Percentiles rank a stretch among this genome's conserved stretches.
These are phyloP conservation scores for Actinomucor elegans DNA, from an alignment of 371 early-diverging fungal genomes.

Conservation along the genomic window DNA sequence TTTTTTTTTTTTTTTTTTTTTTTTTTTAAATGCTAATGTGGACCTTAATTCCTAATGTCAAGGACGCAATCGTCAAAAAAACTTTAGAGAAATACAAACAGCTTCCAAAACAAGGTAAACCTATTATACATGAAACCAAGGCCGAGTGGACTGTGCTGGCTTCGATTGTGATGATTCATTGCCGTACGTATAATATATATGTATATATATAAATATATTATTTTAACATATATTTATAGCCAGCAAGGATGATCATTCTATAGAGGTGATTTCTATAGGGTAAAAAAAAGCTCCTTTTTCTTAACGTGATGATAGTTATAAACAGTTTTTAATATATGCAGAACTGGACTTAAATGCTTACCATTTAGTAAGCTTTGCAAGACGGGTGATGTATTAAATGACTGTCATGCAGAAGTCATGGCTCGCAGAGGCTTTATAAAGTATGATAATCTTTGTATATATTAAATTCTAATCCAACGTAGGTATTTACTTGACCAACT, in stretches of 20 bases:
- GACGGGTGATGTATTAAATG: slow-evolving; percentile 70
- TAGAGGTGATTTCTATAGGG: slow-evolving; percentile 69
- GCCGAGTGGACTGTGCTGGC: slow-evolving; percentile 88
- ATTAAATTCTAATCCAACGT: not conserved
- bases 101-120: slow-evolving; percentile 76
- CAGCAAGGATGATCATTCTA: slow-evolving; percentile 24
- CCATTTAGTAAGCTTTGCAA: slow-evolving; percentile 57
- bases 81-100: slow-evolving; percentile 33
- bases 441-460: slow-evolving; percentile 51
- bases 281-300: slow-evolving; percentile 28
- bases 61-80: slow-evolving; percentile 28
- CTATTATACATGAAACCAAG: slow-evolving; percentile 44
- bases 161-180: slow-evolving; percentile 59
- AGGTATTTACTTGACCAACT: slow-evolving; percentile 35
- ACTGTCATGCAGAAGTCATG: slow-evolving; percentile 85
- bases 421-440: slow-evolving; percentile 76
- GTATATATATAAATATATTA: too few relatives aligned
- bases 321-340: slow-evolving; percentile 34
- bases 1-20: slow-evolving; percentile 1
- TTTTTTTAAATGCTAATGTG: slow-evolving; percentile 8
- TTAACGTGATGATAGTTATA: too few relatives aligned
- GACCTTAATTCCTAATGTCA: slow-evolving; percentile 28
- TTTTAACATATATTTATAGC: slow-evolving; percentile 12
- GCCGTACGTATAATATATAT: slow-evolving; percentile 8
- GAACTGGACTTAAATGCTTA: slow-evolving; percentile 87